Evolutionary conservation across 805 yeast species (phyloP), one percentile per base, ranked within the genome.

Genomic region (Saturnispora hagleri): DNA sequence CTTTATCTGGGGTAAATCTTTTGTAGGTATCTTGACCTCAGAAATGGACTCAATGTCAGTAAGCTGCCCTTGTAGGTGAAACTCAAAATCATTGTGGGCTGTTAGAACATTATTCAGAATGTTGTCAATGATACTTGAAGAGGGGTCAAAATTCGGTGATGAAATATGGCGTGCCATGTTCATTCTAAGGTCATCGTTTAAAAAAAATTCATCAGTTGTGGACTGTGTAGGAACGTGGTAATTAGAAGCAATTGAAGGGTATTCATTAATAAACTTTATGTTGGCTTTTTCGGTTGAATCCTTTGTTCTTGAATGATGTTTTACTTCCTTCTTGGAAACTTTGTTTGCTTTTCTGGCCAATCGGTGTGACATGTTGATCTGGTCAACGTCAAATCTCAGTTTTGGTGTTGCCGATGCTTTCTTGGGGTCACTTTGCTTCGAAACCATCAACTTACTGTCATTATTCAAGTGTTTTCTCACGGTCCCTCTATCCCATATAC

Each of bases 401-500:
- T 54, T 54, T 18, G 48, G 38, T 3, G 53, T 52, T 31, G 28
- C n/a, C 26, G 44, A 22, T 24, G n/a, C 8, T 15, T 17, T 41
- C 13, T 18, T 18, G 13, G 13, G 18, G 22, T 20, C 24, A 9
- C 9, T 38, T 20, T 12, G 5, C 42, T 17, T 38, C 12, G 42
- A 38, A 2, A 4, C 13, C 22, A 5, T 38, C 13, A 20, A 5
- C 2, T 4, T 18, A 18, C 13, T 9, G 13, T 20, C 22, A 18
- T 18, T 12, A 17, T 10, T 31, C 15, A 12, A 13, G 34, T 9
- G 12, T 18, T 38, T 38, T 12, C 15, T 38, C 17, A 12, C n/a
- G 2, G 18, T 38, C 10, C 13, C 18, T 38, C 22, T 20, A 38
- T 38, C 13, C 61, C 67, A 60, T 12, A 58, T 53, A 56, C 76